Base-by-base conservation (phyloP, 2,329 filamentous ascomycete species). In the Aspergillus ruber region DNA sequence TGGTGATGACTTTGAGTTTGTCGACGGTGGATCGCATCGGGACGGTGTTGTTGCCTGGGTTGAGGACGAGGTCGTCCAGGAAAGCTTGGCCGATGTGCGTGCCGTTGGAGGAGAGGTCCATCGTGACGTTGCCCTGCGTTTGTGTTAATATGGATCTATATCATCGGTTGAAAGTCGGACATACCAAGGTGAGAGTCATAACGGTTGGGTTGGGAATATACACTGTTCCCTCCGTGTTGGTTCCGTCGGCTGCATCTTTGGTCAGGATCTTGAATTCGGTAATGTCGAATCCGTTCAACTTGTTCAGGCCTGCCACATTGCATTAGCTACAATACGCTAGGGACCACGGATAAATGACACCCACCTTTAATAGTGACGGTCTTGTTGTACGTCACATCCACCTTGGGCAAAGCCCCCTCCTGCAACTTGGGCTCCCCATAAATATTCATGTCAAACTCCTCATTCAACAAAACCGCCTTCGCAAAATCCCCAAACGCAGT, bases 131-230 rank as follows among this genome's bases (percentile, higher is more conserved):
- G 49, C 80, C 81, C 58, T 69, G 40, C 15, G 20, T 41, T 13
- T 33, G 29, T 53, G 29, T 53, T 42, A 50, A 53, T 50, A 23
- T 43, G 27, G 20, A 17, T 29, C 29, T 33, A 35, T 41, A 27
- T n/a, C 6, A 21, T 10, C 15, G 27, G 10, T 15, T 48, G 20
- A 10, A 33, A 23, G 9, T 10, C 18, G 6, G 6, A 21, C 52
- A 42, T 64, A 72, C 70, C 71, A 84, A 70, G 39, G 69, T 64
- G 47, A 83, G 65, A 4, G 74, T 79, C 65, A 82, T 68, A 46
- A 80, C 70, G 2, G 78, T 79, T 0, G 80, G 80, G 59, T 84
- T 84, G 50, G 80, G 80, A 43, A 84, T 79, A 51, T 62, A 69
- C 42, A 80, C 75, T 10, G 66, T 72, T 55, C 78, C 81, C 18